Base-by-base conservation (phyloP, 352 stramenopile genomes). In the Phytophthora parvispora region DNA sequence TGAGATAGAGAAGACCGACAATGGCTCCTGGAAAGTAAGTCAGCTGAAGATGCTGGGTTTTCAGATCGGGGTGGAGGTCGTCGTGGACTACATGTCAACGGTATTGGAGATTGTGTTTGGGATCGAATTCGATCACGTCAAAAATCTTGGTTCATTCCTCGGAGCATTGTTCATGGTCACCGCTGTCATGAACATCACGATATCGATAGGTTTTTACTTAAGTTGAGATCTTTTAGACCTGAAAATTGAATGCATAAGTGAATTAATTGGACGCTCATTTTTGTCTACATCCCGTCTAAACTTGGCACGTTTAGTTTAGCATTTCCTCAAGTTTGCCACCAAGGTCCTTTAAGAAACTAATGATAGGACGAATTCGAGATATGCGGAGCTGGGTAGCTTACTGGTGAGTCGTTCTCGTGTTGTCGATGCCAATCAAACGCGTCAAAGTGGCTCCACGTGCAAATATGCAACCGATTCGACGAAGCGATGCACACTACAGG, bases 121-220 rank as follows among this genome's bases (percentile, higher is more conserved):
- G 2, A 54, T 74, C 36, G 67, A 71, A 13, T 77, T 70, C 18
- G 53, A 67, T 3, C 49, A 43, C 6, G 40, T 78, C 2, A 67
- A 60, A 20, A 47, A 64, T 9, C 59, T 69, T 8, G 27, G 64
- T 13, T 61, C 61, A 20, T 77, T 74, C 47, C 56, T 84, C 20
- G 62, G 45, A 2, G 61, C 73, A 4, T 9, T 80, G 22, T 84
- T 76, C 52, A 68, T 80, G 49, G 43, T 55, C 6, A 47, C 69
- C 27, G 64, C 67, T 2, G 65, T 81, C 16, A 50, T 80, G 52
- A 78, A 84, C 45, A 75, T 84, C 48, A 54, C 20, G 6, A 69
- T 80, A 13, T 72, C 68, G 3, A 53, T 67, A 20, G 42, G 66
- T 10, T 6, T 75, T 6, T 81, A 76, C 43, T 50, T 80, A 18